These are phyloP conservation scores for Rhododendron henanense DNA, from an alignment of 148 eudicot species.

Conservation along the genomic window DNA sequence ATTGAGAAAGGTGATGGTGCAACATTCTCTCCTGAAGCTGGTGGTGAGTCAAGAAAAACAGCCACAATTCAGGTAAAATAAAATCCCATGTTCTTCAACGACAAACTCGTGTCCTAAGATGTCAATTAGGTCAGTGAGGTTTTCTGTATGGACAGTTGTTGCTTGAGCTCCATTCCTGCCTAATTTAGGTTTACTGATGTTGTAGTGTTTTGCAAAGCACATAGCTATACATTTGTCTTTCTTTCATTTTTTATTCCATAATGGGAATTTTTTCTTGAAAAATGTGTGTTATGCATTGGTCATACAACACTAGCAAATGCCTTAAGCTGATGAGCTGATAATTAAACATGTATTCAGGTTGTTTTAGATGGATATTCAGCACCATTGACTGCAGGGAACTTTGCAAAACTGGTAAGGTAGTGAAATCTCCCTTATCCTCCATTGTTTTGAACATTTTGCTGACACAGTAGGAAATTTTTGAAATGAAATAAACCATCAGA, in stretches of 20 bases:
- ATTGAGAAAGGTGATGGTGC: conserved; percentile 87
- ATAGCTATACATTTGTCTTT: no score
- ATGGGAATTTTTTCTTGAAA: no score
- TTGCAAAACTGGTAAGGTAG: conserved; percentile 98
- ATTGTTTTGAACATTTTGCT: neutral
- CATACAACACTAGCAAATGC: no score
- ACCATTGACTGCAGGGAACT: conserved; percentile 92
- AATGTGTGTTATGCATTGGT: no score
- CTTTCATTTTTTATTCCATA: no score
- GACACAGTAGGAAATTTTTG: neutral
- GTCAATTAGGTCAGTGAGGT: neutral
- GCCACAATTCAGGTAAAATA: conserved; percentile 65
- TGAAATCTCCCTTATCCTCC: conserved; percentile 34
- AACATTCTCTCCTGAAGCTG: conserved; percentile 72
- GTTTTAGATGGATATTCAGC: no score
- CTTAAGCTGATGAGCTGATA: no score
- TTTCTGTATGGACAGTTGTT: neutral
- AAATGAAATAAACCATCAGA: neutral
- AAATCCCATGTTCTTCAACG: neutral
- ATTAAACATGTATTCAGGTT: no score
- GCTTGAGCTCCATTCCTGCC: no score
- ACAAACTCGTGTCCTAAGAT: neutral
- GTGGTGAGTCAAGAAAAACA: conserved; percentile 58
- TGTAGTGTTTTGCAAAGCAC: no score
- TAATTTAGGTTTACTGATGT: no score